phyloP scores from a whole-genome alignment of 371 early-diverging fungal genomes.

The Umbelopsis sp. region DNA sequence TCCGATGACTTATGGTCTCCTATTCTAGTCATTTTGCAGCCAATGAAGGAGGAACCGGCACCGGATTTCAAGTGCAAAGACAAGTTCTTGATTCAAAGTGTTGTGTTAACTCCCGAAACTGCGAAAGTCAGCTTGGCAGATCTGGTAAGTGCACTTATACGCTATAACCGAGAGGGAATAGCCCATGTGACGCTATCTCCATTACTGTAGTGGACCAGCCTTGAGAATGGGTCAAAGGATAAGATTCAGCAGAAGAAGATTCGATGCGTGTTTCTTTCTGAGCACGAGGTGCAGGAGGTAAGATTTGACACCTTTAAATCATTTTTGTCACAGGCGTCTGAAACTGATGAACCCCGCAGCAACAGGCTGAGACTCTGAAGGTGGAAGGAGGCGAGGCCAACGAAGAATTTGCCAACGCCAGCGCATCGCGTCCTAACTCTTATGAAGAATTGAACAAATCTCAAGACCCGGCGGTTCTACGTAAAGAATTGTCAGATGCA shows the following conservation, averaged over 20 bases:
- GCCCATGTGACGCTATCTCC: neutral
- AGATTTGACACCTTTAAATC: neutral
- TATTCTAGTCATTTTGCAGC: conserved; percentile 72
- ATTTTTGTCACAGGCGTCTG: too few species aligned
- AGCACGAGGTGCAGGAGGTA: neutral
- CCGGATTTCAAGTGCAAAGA: conserved; percentile 77
- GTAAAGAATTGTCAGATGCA: conserved; percentile 19
- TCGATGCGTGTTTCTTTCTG: conserved; percentile 36
- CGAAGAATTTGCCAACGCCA: conserved; percentile 14
- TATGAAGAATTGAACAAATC: neutral
- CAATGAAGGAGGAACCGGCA: conserved; percentile 73
- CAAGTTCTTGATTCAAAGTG: conserved; percentile 84
- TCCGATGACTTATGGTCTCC: neutral
- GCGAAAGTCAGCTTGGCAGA: conserved; percentile 45
- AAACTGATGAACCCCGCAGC: too few species aligned
- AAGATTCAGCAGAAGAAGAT: conserved; percentile 44
- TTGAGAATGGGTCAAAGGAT: conserved; percentile 37
- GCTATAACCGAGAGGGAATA: neutral
- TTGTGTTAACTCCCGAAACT: conserved; percentile 26
- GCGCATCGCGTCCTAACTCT: conserved; percentile 3
- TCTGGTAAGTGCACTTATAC: conserved; percentile 30
- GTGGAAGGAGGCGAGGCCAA: neutral
- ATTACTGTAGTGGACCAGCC: conserved; percentile 34
- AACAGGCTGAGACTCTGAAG: neutral
- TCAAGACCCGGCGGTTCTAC: conserved; percentile 8